These are phyloP conservation scores for Epichloe brachyelytri DNA, from an alignment of 2,329 filamentous ascomycete genomes.

Conservation along the genomic window DNA sequence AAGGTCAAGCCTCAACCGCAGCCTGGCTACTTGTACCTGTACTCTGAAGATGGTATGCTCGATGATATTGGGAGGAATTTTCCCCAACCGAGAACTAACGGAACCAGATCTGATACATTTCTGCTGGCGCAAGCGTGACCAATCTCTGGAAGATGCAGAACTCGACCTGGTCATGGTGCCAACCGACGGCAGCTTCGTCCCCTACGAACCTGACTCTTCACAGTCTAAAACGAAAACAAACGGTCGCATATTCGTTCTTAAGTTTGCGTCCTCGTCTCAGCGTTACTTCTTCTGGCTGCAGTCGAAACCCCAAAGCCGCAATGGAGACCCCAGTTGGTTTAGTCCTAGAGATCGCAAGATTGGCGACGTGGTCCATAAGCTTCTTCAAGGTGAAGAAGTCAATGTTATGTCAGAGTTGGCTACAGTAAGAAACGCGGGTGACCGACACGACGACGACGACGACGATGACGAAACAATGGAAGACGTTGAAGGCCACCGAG, in stretches of 20 bases:
- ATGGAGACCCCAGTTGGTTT: constrained; percentile 61
- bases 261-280: constrained; percentile 85
- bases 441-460: constrained; percentile 44
- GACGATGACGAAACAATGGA: constrained; percentile 35
- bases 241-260: constrained; percentile 84
- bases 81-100: neutral
- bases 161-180: constrained; percentile 92
- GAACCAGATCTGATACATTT: constrained; percentile 81
- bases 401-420: constrained; percentile 64
- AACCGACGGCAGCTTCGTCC: constrained; percentile 72
- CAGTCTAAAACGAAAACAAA: constrained; percentile 55
- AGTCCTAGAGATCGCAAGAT: constrained; percentile 78
- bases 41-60: constrained; percentile 66
- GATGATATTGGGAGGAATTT: too few species aligned
- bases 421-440: constrained; percentile 40
- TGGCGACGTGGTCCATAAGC: constrained; percentile 69
- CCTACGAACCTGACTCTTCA: constrained; percentile 53
- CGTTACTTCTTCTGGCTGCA: constrained; percentile 95
- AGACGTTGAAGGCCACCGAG: constrained; percentile 56
- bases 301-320: constrained; percentile 65
- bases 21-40: constrained; percentile 84
- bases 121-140: constrained; percentile 81
- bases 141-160: constrained; percentile 58
- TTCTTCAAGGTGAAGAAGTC: constrained; percentile 82
- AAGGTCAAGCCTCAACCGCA: constrained; percentile 62